These are phyloP conservation scores for Pleurotus salmoneostramineus DNA, from an alignment of 768 basidiomycete species.

Conservation along the genomic window DNA sequence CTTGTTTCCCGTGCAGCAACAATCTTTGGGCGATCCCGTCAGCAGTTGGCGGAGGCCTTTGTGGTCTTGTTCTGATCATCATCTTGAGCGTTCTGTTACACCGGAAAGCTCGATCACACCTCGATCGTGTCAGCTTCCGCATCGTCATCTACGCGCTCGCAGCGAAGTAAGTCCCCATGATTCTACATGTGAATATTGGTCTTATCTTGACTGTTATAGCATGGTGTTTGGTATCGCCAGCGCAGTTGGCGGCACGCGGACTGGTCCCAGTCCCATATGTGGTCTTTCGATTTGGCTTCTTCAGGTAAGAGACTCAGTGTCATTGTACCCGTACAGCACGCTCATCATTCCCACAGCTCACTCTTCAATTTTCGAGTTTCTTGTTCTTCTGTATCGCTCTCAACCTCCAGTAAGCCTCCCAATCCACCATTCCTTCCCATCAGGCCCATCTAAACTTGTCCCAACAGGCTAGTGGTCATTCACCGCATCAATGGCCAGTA, in stretches of 20 bases:
- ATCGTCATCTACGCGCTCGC: slow-evolving; percentile 14
- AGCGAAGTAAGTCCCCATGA: slow-evolving; percentile 14
- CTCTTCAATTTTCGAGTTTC: slow-evolving; percentile 17
- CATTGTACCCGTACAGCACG: not conserved
- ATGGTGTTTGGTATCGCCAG: slow-evolving; percentile 16
- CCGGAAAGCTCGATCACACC: slow-evolving; percentile 2
- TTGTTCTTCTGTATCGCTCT: slow-evolving; percentile 17
- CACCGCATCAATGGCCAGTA: slow-evolving; percentile 13
- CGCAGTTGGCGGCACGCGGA: slow-evolving; percentile 13
- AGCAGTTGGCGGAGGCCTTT: not conserved
- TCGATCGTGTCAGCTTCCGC: slow-evolving; percentile 19
- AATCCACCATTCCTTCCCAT: not conserved
- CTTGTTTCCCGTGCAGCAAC: not conserved
- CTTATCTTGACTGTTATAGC: slow-evolving; percentile 1
- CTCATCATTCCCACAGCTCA: slow-evolving; percentile 6
- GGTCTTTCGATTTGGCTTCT: slow-evolving; percentile 17
- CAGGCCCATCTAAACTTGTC: not conserved
- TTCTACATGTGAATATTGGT: not conserved
- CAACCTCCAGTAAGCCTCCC: slow-evolving; percentile 16
- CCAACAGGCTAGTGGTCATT: slow-evolving; percentile 15
- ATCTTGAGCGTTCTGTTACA: not conserved
- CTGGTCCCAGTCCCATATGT: slow-evolving; percentile 12
- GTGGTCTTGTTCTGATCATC: not conserved
- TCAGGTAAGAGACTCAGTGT: slow-evolving; percentile 9
- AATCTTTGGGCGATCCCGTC: not conserved